Evolutionary conservation across 345 rosid species (phyloP).

Genomic region (Eucalyptus microcorys): DNA sequence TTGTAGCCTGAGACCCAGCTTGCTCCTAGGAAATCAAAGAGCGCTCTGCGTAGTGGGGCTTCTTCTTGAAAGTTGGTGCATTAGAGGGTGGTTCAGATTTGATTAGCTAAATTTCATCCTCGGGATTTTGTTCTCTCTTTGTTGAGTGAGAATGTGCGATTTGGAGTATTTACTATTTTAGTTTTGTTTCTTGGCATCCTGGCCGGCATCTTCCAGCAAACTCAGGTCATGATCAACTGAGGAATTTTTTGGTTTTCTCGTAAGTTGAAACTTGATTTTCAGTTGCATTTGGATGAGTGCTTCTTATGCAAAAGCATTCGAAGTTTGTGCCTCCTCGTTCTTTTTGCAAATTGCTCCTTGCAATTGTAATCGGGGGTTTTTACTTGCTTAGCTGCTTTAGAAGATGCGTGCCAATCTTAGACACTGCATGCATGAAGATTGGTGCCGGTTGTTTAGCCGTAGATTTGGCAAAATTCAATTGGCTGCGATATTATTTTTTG

Average conservation of each 20-base stretch:
- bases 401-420: background rate
- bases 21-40: conserved; percentile 15
- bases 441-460: background rate
- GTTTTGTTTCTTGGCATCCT: background rate
- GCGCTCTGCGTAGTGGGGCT: conserved; percentile 4
- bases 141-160: background rate
- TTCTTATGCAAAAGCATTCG: background rate
- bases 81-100: background rate
- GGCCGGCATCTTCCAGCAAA: background rate
- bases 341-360: background rate
- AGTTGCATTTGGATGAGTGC: background rate
- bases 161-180: background rate
- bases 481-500: background rate
- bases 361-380: background rate
- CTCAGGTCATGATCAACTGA: background rate
- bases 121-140: background rate
- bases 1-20: conserved; percentile 54
- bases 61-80: conserved; percentile 2
- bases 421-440: background rate
- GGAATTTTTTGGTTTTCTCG: background rate
- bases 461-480: background rate
- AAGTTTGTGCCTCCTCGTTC: background rate
- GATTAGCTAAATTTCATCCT: background rate
- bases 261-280: background rate
- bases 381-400: background rate